Base-by-base conservation (phyloP, 192 early-diverging fungal genomes). In the Bifiguratus adelaidae region DNA sequence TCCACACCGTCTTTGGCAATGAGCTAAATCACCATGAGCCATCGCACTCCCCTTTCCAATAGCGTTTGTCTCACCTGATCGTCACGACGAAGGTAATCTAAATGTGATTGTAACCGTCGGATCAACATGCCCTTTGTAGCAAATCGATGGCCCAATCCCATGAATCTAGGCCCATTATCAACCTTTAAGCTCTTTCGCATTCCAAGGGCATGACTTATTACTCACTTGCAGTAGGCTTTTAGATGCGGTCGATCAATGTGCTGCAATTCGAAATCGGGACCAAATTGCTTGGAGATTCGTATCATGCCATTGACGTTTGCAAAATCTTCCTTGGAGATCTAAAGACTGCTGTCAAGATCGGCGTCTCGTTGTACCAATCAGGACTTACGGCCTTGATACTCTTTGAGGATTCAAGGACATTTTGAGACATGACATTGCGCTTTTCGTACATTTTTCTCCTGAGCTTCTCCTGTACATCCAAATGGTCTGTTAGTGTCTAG, bases 221-320 rank as follows among this genome's bases (percentile, higher is more conserved):
- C 34, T 48, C 60, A 71, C 69, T 42, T 48, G 60, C 72, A 74
- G 48, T 70, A 74, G 1, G 67, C 50, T 11, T 58, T 24, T 16
- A 74, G 36, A 34, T 74, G 72, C 20, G 36, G 43, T 8, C 61
- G 60, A 47, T 74, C 68, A 48, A 74, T 74, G 20, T 58, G 49
- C 13, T 42, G 36, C 18, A 67, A 53, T 16, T 61, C 51, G 22
- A 74, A 74, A 26, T 63, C 72, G 32, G 54, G 54, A 11, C 54
- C 61, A 30, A 70, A 74, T 22, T 56, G 55, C 42, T 67, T 69
- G 35, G 60, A 41, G 11, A 67, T 56, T 2, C 43, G 40, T 5
- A 50, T 55, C 35, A 72, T 67, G 1, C 52, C 60, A 25, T 51
- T 48, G 36, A 61, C 41, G 19, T 22, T 61, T 29, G 60, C 56